Evolutionary conservation across 805 yeast species (phyloP).

Genomic region (Vanderwaltozyma verrucispora): DNA sequence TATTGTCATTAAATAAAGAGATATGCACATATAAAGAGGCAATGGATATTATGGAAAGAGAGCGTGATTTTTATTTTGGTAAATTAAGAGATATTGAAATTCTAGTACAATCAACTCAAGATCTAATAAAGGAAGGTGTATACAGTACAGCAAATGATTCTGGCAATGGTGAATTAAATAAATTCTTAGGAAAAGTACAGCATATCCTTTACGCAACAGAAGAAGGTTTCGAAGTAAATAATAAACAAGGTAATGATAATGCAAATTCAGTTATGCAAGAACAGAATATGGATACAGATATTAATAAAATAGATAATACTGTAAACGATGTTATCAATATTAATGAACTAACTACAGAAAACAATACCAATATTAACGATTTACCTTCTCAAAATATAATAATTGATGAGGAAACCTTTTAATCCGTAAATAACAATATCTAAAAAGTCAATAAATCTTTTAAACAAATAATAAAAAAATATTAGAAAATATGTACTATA

Average conservation of each 20-base stretch:
- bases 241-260: slow-evolving; percentile 15
- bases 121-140: slow-evolving; percentile 36
- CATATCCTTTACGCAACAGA: slow-evolving; percentile 70
- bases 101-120: slow-evolving; percentile 53
- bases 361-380: not conserved
- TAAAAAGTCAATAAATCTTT: no score
- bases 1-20: slow-evolving; percentile 34
- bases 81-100: slow-evolving; percentile 85
- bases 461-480: no score
- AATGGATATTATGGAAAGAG: slow-evolving; percentile 61
- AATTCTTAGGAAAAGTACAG: slow-evolving; percentile 52
- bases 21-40: slow-evolving; percentile 46
- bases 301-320: slow-evolving; percentile 11
- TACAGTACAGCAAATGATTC: slow-evolving; percentile 21
- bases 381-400: slow-evolving; percentile 20
- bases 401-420: slow-evolving; percentile 29
- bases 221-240: slow-evolving; percentile 67
- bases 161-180: slow-evolving; percentile 28
- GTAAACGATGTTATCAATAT: not conserved
- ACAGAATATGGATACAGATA: slow-evolving; percentile 8
- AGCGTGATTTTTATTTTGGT: slow-evolving; percentile 82
- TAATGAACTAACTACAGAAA: not conserved
- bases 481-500: not conserved
- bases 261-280: not conserved
- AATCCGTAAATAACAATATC: slow-evolving; percentile 2